Evolutionary conservation across 2,329 filamentous ascomycete species (phyloP).

Genomic region (Zalaria obscura): DNA sequence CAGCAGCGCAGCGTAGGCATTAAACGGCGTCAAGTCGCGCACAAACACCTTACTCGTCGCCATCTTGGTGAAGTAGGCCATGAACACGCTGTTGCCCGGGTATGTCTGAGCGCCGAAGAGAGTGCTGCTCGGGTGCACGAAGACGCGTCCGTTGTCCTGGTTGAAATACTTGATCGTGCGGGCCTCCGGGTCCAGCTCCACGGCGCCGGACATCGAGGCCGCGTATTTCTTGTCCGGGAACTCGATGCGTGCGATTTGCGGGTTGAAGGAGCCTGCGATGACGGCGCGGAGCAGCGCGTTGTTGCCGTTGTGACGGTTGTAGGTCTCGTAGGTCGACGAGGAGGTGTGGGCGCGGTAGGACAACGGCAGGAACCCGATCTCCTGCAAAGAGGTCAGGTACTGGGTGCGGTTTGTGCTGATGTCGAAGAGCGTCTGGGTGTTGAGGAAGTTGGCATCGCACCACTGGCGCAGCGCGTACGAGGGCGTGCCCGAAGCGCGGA

Average conservation of each 20-base stretch:
- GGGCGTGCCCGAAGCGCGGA: constrained; percentile 41
- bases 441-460: constrained; percentile 78
- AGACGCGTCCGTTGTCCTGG: constrained; percentile 64
- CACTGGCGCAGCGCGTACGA: constrained; percentile 54
- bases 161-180: constrained; percentile 86
- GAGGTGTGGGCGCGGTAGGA: constrained; percentile 16
- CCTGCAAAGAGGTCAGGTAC: constrained; percentile 72
- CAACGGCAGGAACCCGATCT: constrained; percentile 61
- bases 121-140: constrained; percentile 80
- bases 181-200: constrained; percentile 87
- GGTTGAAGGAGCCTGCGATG: constrained; percentile 40
- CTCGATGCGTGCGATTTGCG: constrained; percentile 82
- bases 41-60: constrained; percentile 86
- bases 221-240: constrained; percentile 95
- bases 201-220: constrained; percentile 70
- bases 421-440: constrained; percentile 69
- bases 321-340: constrained; percentile 9
- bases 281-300: constrained; percentile 32
- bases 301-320: constrained; percentile 36
- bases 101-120: constrained; percentile 75
- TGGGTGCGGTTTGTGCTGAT: constrained; percentile 77
- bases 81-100: constrained; percentile 57
- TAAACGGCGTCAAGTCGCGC: constrained; percentile 83
- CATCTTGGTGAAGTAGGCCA: constrained; percentile 88
- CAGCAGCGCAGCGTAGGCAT: constrained; percentile 73